Percentiles rank a stretch among this genome's conserved stretches.
Evolutionary conservation across 1,139 yeast species (phyloP).

Genomic region (Kurtzmaniella natalensis): DNA sequence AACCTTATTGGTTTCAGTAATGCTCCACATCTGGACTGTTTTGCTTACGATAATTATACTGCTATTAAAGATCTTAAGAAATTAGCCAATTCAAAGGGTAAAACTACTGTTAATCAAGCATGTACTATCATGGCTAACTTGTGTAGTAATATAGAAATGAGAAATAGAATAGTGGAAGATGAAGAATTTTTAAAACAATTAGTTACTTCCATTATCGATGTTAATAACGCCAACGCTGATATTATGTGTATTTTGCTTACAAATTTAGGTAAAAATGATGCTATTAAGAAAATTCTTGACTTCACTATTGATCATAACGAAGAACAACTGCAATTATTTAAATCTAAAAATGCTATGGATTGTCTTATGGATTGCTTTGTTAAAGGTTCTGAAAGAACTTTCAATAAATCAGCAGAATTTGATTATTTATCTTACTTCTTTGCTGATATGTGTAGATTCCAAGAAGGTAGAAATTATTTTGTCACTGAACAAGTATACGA

Average conservation of each 20-base stretch:
- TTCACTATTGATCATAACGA: slow-evolving; percentile 34
- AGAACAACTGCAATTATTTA: slow-evolving; percentile 38
- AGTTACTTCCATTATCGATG: slow-evolving; percentile 49
- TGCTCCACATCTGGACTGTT: slow-evolving; percentile 61
- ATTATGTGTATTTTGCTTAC: slow-evolving; percentile 80
- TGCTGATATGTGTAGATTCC: slow-evolving; percentile 78
- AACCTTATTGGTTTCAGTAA: slow-evolving; percentile 80
- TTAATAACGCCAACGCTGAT: slow-evolving; percentile 64
- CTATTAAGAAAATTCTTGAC: slow-evolving; percentile 52
- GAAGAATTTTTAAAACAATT: slow-evolving; percentile 52
- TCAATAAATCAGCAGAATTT: slow-evolving; percentile 68
- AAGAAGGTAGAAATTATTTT: slow-evolving; percentile 72
- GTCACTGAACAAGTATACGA: slow-evolving; percentile 70
- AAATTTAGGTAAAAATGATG: slow-evolving; percentile 77
- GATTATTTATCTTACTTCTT: slow-evolving; percentile 87
- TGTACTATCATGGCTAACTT: slow-evolving; percentile 78
- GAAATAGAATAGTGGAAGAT: slow-evolving; percentile 65
- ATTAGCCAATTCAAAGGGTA: slow-evolving; percentile 48
- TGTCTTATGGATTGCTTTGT: slow-evolving; percentile 89
- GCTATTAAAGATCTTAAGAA: slow-evolving; percentile 73
- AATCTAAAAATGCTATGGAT: slow-evolving; percentile 62
- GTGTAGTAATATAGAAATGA: slow-evolving; percentile 66
- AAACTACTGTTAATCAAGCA: slow-evolving; percentile 59
- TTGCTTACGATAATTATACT: slow-evolving; percentile 64
- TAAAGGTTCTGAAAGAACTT: slow-evolving; percentile 68